A percentile compares a stretch with the other conserved stretches of the same genome.
Conservation (phyloP, 352 stramenopile species). For the Blastocystis sp. region DNA sequence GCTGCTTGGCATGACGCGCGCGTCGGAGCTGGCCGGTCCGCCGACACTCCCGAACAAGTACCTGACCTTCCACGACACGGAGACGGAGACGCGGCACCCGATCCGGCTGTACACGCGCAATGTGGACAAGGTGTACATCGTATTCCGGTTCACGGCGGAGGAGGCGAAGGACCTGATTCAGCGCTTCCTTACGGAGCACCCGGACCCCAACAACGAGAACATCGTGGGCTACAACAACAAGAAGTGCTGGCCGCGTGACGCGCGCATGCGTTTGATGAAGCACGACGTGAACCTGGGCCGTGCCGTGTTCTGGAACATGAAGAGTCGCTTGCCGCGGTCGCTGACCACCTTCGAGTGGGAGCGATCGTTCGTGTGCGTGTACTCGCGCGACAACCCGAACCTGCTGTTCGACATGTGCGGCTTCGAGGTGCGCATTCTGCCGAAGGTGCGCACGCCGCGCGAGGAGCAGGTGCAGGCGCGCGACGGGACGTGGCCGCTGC, state of each 20-base stretch:
- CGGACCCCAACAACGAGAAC: conserved; percentile 99
- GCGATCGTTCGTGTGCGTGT: conserved; percentile 98
- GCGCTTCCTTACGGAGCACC: conserved; percentile 92
- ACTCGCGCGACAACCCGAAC: conserved; percentile 99
- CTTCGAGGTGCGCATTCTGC: conserved; percentile 94
- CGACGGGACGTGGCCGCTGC: conserved; percentile 98
- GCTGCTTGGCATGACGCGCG: conserved; percentile 91
- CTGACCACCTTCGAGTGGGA: conserved; percentile 99
- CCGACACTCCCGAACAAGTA: conserved; percentile 97
- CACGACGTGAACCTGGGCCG: conserved; percentile 98
- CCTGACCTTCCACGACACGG: conserved; percentile 93
- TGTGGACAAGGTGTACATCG: conserved; percentile 97
- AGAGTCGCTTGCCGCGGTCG: conserved; percentile 94
- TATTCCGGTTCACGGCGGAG: conserved; percentile 96
- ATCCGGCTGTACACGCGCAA: conserved; percentile 98
- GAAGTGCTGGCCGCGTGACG: conserved; percentile 98
- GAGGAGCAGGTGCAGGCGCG: conserved; percentile 88
- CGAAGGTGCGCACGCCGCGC: conserved; percentile 84
- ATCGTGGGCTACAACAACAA: conserved; percentile 99
- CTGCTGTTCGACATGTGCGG: conserved; percentile 98
- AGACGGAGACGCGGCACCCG: conserved; percentile 93
- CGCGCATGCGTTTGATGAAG: conserved; percentile 98
- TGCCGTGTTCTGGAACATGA: conserved; percentile 99
- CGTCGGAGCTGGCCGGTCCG: conserved; percentile 93
- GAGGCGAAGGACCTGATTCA: conserved; percentile 98